Evolutionary conservation across 1,284 basidiomycete species (phyloP), one percentile per base, ranked within the genome.

Genomic region (Singerocomus rubriflavus): DNA sequence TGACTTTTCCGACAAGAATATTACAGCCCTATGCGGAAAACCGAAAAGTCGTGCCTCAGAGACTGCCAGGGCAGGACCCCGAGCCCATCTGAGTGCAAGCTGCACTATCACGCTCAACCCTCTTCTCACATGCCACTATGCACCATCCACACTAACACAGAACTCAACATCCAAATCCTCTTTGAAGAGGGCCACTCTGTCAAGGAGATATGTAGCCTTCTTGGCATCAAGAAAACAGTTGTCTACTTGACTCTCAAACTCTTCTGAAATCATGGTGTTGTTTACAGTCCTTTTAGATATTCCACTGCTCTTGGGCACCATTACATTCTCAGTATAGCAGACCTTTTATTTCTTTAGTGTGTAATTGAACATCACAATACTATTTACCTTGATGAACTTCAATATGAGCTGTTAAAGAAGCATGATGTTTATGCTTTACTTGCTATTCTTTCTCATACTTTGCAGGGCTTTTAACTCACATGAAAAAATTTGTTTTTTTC

Each of bases 321-420:
- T 27, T n/a, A 11, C 25, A 4, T 34, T 9, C 42, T 44, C 31
- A 25, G 16, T 12, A 10, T 3, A 17, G 7, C 6, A 21, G 40
- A 42, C 7, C 17, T 21, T 31, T 10, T 14, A 5, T 42, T 42
- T 6, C 17, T 42, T 31, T 2, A 4, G 3, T 13, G 12, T 1
- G 6, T 31, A 2, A 42, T 42, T 8, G 27, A 42, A 21, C 29
- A 42, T 7, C 25, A 38, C 7, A 39, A 31, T n/a, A 50, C 33
- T 9, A 42, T 51, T 13, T 41, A 51, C 5, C 33, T 51, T 6
- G n/a, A 46, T 6, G 8, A 46, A n/a, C 49, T 46, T 17, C 49
- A 46, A 25, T 14, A 46, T 2, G 5, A 51, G n/a, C 14, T 47
- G n/a, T 47, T 27, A 37, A 11, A 33, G 11, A 48, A 30, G 33